phyloP scores from a whole-genome alignment of 768 basidiomycete genomes.

The Kwoniella sp. region DNA sequence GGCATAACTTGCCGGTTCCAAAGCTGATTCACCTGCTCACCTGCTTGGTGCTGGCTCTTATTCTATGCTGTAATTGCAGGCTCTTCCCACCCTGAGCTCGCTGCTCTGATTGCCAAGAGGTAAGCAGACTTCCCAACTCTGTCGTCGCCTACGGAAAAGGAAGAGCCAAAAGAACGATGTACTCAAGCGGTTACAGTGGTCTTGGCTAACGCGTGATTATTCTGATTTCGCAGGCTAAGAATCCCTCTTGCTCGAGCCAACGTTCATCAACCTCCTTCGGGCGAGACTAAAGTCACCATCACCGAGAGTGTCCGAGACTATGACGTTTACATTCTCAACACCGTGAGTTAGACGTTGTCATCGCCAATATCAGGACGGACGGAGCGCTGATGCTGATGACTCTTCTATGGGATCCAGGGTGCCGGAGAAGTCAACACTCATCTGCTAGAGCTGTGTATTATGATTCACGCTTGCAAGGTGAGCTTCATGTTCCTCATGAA shows the following conservation, averaged over 20 bases:
- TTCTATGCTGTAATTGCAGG: conserved; percentile 61
- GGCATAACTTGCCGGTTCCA: too few relatives aligned
- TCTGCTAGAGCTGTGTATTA: conserved; percentile 97
- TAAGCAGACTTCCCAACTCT: conserved; percentile 53
- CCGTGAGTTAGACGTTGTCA: conserved; percentile 42
- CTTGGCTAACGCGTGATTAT: background rate
- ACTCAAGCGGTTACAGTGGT: too few relatives aligned
- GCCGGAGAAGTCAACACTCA: conserved; percentile 83
- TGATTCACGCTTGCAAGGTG: conserved; percentile 91
- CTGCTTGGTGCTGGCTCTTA: too few relatives aligned
- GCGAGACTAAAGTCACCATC: conserved; percentile 93
- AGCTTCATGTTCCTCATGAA: conserved; percentile 6
- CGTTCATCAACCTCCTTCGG: conserved; percentile 73
- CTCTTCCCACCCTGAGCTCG: conserved; percentile 97
- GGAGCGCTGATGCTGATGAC: background rate
- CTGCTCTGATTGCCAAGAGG: conserved; percentile 92
- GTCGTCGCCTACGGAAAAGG: too few relatives aligned
- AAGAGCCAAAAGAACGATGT: too few relatives aligned
- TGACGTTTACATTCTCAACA: conserved; percentile 97
- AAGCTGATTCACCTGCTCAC: too few relatives aligned
- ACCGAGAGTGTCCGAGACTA: conserved; percentile 93
- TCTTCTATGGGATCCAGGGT: conserved; percentile 30
- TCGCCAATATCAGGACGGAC: too few relatives aligned
- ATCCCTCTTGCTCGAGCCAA: conserved; percentile 66
- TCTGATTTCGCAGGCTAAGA: conserved; percentile 60